These are phyloP conservation scores for Annulohypoxylon moriforme DNA, from an alignment of 495 filamentous ascomycete genomes.

Conservation along the genomic window DNA sequence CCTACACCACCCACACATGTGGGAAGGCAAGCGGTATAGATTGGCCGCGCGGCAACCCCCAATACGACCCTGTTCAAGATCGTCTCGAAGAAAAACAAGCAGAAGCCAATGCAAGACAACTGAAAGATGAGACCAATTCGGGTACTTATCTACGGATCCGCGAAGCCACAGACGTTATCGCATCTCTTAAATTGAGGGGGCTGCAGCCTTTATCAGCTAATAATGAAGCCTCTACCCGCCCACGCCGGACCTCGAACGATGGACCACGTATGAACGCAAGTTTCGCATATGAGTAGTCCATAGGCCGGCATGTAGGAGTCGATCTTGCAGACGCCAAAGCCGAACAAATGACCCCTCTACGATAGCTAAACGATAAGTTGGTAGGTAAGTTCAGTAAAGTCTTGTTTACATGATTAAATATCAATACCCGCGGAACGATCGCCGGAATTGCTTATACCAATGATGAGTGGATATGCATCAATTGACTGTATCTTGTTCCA, in stretches of 20 bases:
- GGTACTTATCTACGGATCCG: not conserved
- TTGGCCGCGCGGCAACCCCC: slow-evolving; percentile 39
- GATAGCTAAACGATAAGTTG: slow-evolving; percentile 16
- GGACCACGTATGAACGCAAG: not conserved
- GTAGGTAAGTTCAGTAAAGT: not conserved
- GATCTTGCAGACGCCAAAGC: slow-evolving; percentile 32
- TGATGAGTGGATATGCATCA: no score
- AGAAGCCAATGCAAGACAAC: slow-evolving; percentile 25
- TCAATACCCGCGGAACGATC: not conserved
- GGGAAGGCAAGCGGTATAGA: slow-evolving; percentile 4
- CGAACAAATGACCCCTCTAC: slow-evolving; percentile 2
- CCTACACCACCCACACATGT: slow-evolving; percentile 8
- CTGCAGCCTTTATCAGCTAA: not conserved
- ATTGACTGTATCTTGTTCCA: no score
- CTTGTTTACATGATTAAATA: slow-evolving; percentile 14
- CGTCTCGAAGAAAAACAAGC: slow-evolving; percentile 1
- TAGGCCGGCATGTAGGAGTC: not conserved
- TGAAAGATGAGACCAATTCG: slow-evolving; percentile 6
- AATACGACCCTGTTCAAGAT: slow-evolving; percentile 27
- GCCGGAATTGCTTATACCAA: not conserved
- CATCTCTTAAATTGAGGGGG: not conserved
- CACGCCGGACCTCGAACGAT: not conserved
- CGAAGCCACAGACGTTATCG: slow-evolving; percentile 19
- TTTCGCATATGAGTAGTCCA: not conserved
- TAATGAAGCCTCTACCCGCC: slow-evolving; percentile 20